Evolutionary conservation across 2,329 filamentous ascomycete genomes (phyloP), one percentile per base, ranked within the genome.

Genomic region (Neonectria faginata): DNA sequence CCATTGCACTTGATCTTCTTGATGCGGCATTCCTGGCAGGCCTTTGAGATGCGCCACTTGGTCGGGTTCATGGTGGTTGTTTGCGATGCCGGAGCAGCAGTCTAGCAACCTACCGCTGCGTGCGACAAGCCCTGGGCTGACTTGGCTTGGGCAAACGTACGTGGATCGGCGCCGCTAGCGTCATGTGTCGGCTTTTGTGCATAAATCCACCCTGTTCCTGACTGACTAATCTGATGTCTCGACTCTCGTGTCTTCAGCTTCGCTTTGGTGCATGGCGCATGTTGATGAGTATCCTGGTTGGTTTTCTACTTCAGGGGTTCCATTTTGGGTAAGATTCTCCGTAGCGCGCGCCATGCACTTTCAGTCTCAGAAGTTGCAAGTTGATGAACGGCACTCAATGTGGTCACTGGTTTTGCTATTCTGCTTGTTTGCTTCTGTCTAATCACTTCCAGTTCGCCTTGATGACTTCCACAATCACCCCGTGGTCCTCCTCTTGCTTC

Each of bases 401-500:
- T 36, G 36, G n/a, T 20, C 22, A 22, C 22, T 33, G 33, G n/a
- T 20, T 20, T 22, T 39, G 12, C n/a, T 33, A 52, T 44, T 12
- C 22, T 31, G 16, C 27, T 48, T 4, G 22, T 2, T 33, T 27
- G 36, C 27, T 31, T 50, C n/a, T 14, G 20, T 39, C 14, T 39
- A n/a, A 39, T 55, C 64, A 74, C 48, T 64, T 73, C 82, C 83
- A 85, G 60, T 83, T 79, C 29, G 87, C 85, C 70, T 83, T 83
- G 45, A 94, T 82, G 1, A 88, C 88, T 75, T 94, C 90, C 0
- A 92, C 85, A 73, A 95, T 88, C 41, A 94, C 86, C 9, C 88
- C 88, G 78, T 96, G 92, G 77, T 94, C 92, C 80, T 94, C 86
- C 71, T 92, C 84, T 78, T 94, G 90, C 81, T 89, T 91, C 76